Percentiles rank a stretch among this genome's conserved stretches.
Evolutionary conservation across 768 basidiomycete species (phyloP).

Genomic region (Russula earlei): DNA sequence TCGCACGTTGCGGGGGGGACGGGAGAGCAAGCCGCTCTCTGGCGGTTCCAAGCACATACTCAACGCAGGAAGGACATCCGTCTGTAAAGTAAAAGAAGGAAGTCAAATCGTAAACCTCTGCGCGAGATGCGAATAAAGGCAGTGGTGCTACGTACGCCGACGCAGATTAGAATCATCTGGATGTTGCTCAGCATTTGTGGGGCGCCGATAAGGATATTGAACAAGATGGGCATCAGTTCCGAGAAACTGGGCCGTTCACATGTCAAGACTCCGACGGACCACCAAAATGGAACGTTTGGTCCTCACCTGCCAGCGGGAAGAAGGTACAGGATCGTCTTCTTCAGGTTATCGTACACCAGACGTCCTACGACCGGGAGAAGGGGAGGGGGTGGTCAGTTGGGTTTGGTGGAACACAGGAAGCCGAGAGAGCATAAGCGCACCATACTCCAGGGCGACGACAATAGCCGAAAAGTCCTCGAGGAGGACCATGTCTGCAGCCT

Average conservation of each 20-base stretch:
- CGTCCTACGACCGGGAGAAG: conserved; percentile 27
- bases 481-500: conserved; percentile 55
- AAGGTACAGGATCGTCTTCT: conserved; percentile 46
- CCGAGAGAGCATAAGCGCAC: conserved; percentile 21
- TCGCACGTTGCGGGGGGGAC: conserved; percentile 46
- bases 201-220: conserved; percentile 38
- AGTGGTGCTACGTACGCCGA: conserved; percentile 22
- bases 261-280: not conserved
- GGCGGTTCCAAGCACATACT: conserved; percentile 50
- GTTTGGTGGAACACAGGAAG: no score
- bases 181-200: conserved; percentile 36
- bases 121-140: no score
- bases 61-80: conserved; percentile 47
- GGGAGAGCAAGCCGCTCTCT: conserved; percentile 47
- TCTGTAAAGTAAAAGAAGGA: conserved; percentile 23
- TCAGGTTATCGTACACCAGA: conserved; percentile 54
- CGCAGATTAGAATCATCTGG: conserved; percentile 46
- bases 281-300: no score
- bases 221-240: conserved; percentile 50
- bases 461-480: conserved; percentile 60
- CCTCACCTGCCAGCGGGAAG: conserved; percentile 40
- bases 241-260: conserved; percentile 34
- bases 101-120: not conserved
- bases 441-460: conserved; percentile 53
- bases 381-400: no score